Percentiles rank a stretch among this genome's conserved stretches.
phyloP scores from a whole-genome alignment of 2,329 filamentous ascomycete genomes.

The Talaromyces sp. region DNA sequence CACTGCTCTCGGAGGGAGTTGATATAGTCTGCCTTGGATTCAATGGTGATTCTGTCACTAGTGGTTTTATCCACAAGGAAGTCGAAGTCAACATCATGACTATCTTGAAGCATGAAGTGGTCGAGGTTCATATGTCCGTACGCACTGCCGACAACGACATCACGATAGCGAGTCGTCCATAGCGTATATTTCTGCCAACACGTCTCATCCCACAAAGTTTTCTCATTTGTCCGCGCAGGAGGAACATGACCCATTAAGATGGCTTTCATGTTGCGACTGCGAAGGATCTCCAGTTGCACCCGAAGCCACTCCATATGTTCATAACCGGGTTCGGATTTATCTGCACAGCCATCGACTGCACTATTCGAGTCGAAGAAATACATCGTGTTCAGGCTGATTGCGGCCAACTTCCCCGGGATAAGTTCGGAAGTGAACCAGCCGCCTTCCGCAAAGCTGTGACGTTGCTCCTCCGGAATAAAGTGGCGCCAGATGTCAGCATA shows the following conservation, averaged over 20 bases:
- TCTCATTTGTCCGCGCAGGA: slow-evolving; percentile 80
- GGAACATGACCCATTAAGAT: slow-evolving; percentile 95
- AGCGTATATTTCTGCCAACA: slow-evolving; percentile 98
- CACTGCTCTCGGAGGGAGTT: slow-evolving; percentile 76
- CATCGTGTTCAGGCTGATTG: slow-evolving; percentile 93
- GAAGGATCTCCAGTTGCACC: slow-evolving; percentile 81
- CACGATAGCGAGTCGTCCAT: slow-evolving; percentile 87
- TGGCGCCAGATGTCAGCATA: slow-evolving; percentile 78
- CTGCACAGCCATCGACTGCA: slow-evolving; percentile 85
- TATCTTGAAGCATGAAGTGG: slow-evolving; percentile 92
- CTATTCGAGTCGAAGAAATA: slow-evolving; percentile 95
- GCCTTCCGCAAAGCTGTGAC: slow-evolving; percentile 85
- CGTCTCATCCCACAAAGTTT: slow-evolving; percentile 90
- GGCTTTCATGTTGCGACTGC: slow-evolving; percentile 84
- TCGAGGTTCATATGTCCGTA: slow-evolving; percentile 99
- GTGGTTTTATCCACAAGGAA: slow-evolving; percentile 44
- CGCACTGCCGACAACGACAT: slow-evolving; percentile 76
- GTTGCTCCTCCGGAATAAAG: slow-evolving; percentile 91
- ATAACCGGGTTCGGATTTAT: slow-evolving; percentile 80
- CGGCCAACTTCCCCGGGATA: slow-evolving; percentile 79
- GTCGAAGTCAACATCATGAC: slow-evolving; percentile 71
- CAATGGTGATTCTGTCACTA: slow-evolving; percentile 58
- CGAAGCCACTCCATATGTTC: slow-evolving; percentile 96
- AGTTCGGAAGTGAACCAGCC: slow-evolving; percentile 96
- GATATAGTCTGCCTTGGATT: slow-evolving; percentile 78